Evolutionary conservation across 1,139 yeast species (phyloP).

Genomic region (Blastobotrys serpentis): DNA sequence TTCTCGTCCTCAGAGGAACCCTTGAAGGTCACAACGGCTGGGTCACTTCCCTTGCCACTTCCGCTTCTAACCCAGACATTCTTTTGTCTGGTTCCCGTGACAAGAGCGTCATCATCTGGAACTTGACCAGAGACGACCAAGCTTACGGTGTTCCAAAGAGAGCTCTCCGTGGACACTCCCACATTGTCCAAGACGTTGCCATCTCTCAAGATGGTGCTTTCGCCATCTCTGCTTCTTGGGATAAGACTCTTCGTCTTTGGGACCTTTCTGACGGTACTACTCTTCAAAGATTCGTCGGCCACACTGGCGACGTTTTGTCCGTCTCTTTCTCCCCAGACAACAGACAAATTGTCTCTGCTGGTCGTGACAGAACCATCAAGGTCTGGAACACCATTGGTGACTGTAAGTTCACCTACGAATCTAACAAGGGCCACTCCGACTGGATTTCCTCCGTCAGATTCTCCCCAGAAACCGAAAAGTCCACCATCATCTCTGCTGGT

Average conservation of each 20-base stretch:
- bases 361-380: constrained; percentile 98
- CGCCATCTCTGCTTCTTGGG: constrained; percentile 99
- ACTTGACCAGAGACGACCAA: constrained; percentile 95
- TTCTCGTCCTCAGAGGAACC: constrained; percentile 99
- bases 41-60: constrained; percentile 99
- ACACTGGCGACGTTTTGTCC: constrained; percentile 95
- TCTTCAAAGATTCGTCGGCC: constrained; percentile 95
- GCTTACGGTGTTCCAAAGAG: constrained; percentile 98
- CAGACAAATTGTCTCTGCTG: constrained; percentile 98
- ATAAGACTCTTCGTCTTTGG: constrained; percentile 99
- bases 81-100: constrained; percentile 99
- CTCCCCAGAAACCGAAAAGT: constrained; percentile 65
- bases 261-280: constrained; percentile 93
- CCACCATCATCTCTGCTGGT: constrained; percentile 93
- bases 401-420: constrained; percentile 84
- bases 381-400: constrained; percentile 99
- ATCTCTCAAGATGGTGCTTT: constrained; percentile 98
- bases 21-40: constrained; percentile 76
- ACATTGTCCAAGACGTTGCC: constrained; percentile 97
- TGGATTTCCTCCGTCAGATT: constrained; percentile 99
- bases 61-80: constrained; percentile 97
- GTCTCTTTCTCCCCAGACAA: constrained; percentile 96
- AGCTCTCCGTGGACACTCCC: constrained; percentile 98
- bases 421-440: constrained; percentile 83
- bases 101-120: constrained; percentile 98